Base-by-base conservation (phyloP, 2,329 filamentous ascomycete genomes). In the Ilyonectria sp. region DNA sequence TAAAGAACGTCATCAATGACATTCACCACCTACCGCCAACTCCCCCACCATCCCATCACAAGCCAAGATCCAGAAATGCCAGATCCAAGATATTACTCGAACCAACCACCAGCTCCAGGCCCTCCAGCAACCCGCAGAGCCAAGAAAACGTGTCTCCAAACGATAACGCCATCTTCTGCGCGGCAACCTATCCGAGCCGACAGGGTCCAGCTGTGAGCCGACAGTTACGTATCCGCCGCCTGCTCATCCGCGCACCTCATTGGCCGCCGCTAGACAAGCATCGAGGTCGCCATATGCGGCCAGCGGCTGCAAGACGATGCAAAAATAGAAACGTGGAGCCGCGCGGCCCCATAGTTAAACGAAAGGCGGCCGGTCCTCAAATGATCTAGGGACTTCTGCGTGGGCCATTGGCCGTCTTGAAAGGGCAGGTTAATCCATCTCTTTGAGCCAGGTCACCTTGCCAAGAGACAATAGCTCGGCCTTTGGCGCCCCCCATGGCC, bases 251-350 rank as follows among this genome's bases (percentile, higher is more conserved):
- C 40, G 46, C 54, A 17, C 23, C 19, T 19, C 37, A 62, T 75
- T 75, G 71, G 73, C 57, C 60, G 49, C 37, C 61, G 47, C 44
- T 58, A 53, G 69, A 52, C 50, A 60, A 68, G 62, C 64, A 65
- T 54, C 49, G 56, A 65, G 73, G 73, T 71, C 73, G 71, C 66
- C 59, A 60, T 62, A 71, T 64, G 71, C 67, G 72, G 73, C 69
- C 73, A 72, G 73, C 73, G 73, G 63, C 71, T 75, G 73, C 68
- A 75, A 33, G 49, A 19, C 47, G 47, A 52, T 17, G 49, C 31
- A 53, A 74, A 74, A 73, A 75, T 75, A 73, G 70, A 67, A 61
- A 56, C 57, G 53, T 59, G 56, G 54, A 72, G 59, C 72, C 71
- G 61, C 69, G 57, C 63, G 53, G 58, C 47, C 63, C 58, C 53